Base-by-base conservation (phyloP, 495 filamentous ascomycete species). In the Aspergillus saccharolyticus region DNA sequence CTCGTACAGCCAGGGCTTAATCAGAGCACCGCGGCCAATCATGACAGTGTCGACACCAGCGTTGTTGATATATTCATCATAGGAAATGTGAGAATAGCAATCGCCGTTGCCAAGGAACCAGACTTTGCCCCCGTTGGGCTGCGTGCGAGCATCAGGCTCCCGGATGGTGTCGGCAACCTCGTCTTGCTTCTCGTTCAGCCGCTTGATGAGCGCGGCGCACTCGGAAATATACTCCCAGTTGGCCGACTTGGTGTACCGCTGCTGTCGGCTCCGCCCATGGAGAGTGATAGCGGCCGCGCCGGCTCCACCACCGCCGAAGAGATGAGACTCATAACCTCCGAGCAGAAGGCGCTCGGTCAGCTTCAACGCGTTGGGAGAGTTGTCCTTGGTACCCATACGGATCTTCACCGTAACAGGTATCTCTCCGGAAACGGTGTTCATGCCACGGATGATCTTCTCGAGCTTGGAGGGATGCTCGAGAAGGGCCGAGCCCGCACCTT, bases 1-100 rank as follows among this genome's bases (percentile, higher is more conserved):
- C 67, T 97, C 94, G 67, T 97, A 98, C 51, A 98, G 72, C 94
- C 94, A 98, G 1, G 95, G 91, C 74, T 97, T 98, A 71, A 97
- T 88, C 57, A 97, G 76, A 6, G 93, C 92, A 45, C 93, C 93
- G 53, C 93, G 85, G 15, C 83, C 93, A 52, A 96, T 80, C 93
- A 97, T 97, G 59, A 95, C 88, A 10, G 81, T 82, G 73, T 96
- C 91, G 17, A 96, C 91, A 20, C 81, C 80, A 22, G 89, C 82
- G 52, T 89, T 80, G 25, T 85, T 78, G 47, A 97, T 77, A 65
- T 94, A 89, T 43, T 84, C 69, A 54, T 85, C 83, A 68, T 97
- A 97, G 66, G 97, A 90, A 19, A 86, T 70, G 68, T 97, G 91
- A 2, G 92, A 96, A 72, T 89, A 96, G 73, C 90, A 91, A 71